Evolutionary conservation across 23 red algal species (phyloP), one percentile per base, ranked within the genome.

Genomic region (Gracilaria gracilis): DNA sequence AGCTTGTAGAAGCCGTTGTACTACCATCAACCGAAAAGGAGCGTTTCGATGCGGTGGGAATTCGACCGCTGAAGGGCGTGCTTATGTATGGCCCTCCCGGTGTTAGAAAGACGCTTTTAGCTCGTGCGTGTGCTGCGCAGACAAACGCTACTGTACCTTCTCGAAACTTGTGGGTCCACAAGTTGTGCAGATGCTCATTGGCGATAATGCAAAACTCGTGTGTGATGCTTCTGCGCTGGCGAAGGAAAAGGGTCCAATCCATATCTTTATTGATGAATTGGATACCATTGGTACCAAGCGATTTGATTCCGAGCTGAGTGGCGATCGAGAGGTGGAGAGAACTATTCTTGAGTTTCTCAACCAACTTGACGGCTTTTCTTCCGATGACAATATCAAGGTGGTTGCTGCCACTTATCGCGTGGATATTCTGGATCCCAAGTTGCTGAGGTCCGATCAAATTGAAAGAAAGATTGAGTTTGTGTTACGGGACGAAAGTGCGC

Each of bases 221-320:
- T 90, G 97, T 42, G 97, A 99, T 93, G 97, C 97, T 19, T 99
- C 96, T 91, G 94, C 93, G 40, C 54, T 99, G 23, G 97, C 97
- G 19, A 99, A 96, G 75, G 94, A 99, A 81, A 99, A 99, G 74
- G 97, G 94, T 14, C 97, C 97, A 15, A 96, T 94, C 8, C 95
- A 96, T 85, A 96, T 99, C 70, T 99, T 99, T 94, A 99, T 99
- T 67, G 97, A 99, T 84, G 97, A 99, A 53, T 79, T 99, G 91
- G 97, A 99, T 89, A 94, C 97, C 0, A 92, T 99, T 69, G 97
- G 97, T 66, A 96, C 97, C n/a, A 99, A 99, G 79, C 90, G 97
- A 21, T 99, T 99, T 81, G 97, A 99, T 61, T 99, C 97, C 12
- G 97, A 99, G 38, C 65, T 94, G 51, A 96, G 93, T 76, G 97